Conservation (phyloP, 331 rosid species). For the Ulmus americana region DNA sequence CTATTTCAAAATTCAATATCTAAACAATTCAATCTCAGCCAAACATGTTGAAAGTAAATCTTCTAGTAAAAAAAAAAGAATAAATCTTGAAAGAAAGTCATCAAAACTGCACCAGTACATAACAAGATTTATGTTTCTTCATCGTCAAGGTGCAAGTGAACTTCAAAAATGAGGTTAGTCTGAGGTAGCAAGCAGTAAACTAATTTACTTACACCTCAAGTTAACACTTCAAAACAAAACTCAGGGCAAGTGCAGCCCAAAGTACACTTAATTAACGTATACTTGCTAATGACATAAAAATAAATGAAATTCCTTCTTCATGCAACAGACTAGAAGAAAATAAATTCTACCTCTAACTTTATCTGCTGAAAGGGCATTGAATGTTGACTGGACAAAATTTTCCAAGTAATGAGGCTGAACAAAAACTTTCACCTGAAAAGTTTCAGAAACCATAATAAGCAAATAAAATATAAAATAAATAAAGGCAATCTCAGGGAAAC, state of each 20-base stretch:
- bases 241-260: not conserved
- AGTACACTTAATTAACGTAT: not conserved
- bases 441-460: slow-evolving; percentile 17
- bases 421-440: slow-evolving; percentile 85
- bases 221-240: not conserved
- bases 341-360: slow-evolving; percentile 64
- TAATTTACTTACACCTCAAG: not conserved
- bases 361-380: slow-evolving; percentile 68
- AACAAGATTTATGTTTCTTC: not conserved
- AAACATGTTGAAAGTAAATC: not conserved
- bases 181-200: not conserved
- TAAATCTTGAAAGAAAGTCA: not conserved
- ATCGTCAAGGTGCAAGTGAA: not conserved
- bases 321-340: not conserved
- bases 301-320: not conserved
- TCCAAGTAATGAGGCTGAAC: slow-evolving; percentile 75
- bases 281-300: not conserved
- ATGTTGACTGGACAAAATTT: slow-evolving; percentile 88
- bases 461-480: not conserved
- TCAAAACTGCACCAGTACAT: not conserved
- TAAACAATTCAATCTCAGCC: not conserved
- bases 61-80: not conserved
- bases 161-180: slow-evolving; percentile 1
- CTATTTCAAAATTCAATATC: not conserved
- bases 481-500: slow-evolving; percentile 4